Conservation (phyloP, 805 yeast species). For the Yamadazyma kitorensis region DNA sequence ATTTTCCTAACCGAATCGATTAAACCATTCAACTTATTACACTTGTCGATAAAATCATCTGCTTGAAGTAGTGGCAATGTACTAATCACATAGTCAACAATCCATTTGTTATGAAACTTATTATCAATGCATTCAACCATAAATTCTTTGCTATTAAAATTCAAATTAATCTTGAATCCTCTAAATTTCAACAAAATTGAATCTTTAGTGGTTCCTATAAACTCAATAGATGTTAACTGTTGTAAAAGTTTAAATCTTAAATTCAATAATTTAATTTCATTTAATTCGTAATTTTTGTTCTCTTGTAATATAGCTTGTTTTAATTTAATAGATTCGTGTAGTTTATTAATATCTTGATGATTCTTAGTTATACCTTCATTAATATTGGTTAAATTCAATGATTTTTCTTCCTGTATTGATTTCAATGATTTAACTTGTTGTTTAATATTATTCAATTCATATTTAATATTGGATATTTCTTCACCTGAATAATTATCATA, state of each 20-base stretch:
- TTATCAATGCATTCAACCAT: neutral
- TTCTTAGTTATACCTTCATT: neutral
- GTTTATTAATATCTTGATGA: conserved; percentile 4
- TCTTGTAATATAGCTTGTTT: conserved; percentile 8
- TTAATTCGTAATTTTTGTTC: conserved; percentile 16
- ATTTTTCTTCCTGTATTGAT: conserved; percentile 5
- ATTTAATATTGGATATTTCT: conserved; percentile 10
- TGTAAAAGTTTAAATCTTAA: conserved; percentile 24
- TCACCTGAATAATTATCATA: conserved; percentile 7
- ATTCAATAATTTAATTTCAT: conserved; percentile 20
- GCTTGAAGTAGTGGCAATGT: conserved; percentile 1
- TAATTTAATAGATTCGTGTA: conserved; percentile 9
- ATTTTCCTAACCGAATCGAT: conserved; percentile 18
- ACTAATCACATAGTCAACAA: conserved; percentile 5
- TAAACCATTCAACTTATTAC: conserved; percentile 14
- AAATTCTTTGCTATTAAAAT: neutral
- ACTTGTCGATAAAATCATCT: conserved; percentile 15
- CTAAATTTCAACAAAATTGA: conserved; percentile 4
- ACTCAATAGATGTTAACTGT: conserved; percentile 22
- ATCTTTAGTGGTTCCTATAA: conserved; percentile 1
- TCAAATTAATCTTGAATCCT: conserved; percentile 11
- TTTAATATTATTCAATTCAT: conserved; percentile 10
- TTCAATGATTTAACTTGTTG: conserved; percentile 15
- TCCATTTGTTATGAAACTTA: conserved; percentile 12
- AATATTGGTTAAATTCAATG: conserved; percentile 1